Evolutionary conservation across 164 flowering plant species (phyloP), one percentile per base, ranked within the genome.

Genomic region (Vitis labrusca): DNA sequence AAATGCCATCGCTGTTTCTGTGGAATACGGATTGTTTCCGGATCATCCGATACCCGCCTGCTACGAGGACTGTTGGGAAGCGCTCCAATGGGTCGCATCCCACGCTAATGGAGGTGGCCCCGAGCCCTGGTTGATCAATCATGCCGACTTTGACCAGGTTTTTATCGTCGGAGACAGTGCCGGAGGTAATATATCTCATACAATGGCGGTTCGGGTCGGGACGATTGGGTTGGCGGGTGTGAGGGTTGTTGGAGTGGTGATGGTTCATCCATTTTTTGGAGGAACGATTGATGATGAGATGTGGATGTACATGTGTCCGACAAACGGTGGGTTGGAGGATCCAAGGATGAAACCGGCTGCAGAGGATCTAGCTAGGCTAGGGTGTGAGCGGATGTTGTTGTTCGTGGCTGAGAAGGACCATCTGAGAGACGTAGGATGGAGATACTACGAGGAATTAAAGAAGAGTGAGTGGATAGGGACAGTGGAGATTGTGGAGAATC

Each of bases 221-320:
- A 0, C 58, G 59, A 12, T 30, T 9, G 64, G 70, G 55, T 48
- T 65, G 6, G 48, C 50, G 1, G 70, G 64, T 4, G 66, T 62
- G 27, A 32, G 57, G 58, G 47, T 70, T 30, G 70, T 47, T 2
- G 87, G 85, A n/a, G 7, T 68, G 64, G 57, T 65, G 9, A 13
- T 82, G 73, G 66, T 78, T 2, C 83, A 84, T 44, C 84, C 87
- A 8, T 82, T 54, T 67, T 81, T 83, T 50, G 73, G 67, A 2
- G 70, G 74, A 2, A 57, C 73, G 32, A 75, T 56, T 14, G 65
- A 65, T 47, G 66, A 71, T 63, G 6, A 65, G 48, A 54, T 79
- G 79, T 77, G 77, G 81, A 6, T 63, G 32, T 75, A 67, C 61
- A 65, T 76, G 62, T 80, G 76, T 55, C 77, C 83, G 17, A 56